Base-by-base conservation (phyloP, 2,329 filamentous ascomycete genomes). In the Pseudocercospora macadamiae region DNA sequence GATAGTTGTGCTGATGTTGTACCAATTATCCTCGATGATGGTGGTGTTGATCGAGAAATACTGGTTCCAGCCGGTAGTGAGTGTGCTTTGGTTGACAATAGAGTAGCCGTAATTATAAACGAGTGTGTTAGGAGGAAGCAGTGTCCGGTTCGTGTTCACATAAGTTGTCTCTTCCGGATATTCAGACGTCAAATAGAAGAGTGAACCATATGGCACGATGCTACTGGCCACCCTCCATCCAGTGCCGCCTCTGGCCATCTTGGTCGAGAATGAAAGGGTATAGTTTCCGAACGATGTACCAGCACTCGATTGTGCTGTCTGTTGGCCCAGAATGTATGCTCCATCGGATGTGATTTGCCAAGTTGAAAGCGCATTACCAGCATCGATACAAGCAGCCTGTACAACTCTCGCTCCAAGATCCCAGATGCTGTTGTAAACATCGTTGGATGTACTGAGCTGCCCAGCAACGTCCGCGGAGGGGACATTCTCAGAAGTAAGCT, bases 1-100 rank as follows among this genome's bases (percentile, higher is more conserved):
- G 32, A 76, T 68, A 1, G 66, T 61, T 3, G 76, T 75, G n/a
- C 60, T 72, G 57, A 79, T 65, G 10, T 60, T 66, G 54, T 79
- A 76, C 76, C 77, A 79, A 3, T 57, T 58, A 2, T 71, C 62
- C 57, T 76, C 74, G 4, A 65, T 47, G n/a, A 77, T 66, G 0
- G 61, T 47, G 7, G 68, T 63, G 1, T 68, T 64, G 0, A 75
- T 32, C 0, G 67, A 34, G 37, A 72, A 75, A 3, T 63, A 66
- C 6, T 68, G 66, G 4, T 71, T 59, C 16, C 64, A 62, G 5
- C 66, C 68, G 0, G 68, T 70, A 0, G 45, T 57, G 0, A 78
- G 54, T 0, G 70, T 75, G 0, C 71, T 72, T 52, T 77, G 73
- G 30, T 78, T 76, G 6, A 77, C 68, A 9, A 77, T 56, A 25